Percentiles rank a stretch among this genome's conserved stretches.
These are phyloP conservation scores for Actinomortierella wolfii DNA, from an alignment of 371 early-diverging fungal species.

Conservation along the genomic window DNA sequence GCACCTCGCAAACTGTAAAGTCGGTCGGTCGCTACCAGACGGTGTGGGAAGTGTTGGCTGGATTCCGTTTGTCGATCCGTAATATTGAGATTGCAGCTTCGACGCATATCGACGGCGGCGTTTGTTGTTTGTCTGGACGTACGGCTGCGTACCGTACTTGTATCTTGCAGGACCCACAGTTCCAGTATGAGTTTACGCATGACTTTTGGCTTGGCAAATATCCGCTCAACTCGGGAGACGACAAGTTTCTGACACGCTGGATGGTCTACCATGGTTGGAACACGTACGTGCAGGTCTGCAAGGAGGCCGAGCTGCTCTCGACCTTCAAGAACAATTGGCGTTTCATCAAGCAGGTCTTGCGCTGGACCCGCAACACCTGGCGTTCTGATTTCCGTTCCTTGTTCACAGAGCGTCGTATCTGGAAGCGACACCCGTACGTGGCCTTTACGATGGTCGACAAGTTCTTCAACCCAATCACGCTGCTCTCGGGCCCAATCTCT, in stretches of 20 bases:
- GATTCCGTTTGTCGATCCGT: slow-evolving; percentile 72
- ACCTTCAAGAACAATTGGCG: slow-evolving; percentile 83
- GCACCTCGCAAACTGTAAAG: slow-evolving; percentile 72
- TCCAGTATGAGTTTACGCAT: slow-evolving; percentile 71
- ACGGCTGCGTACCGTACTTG: slow-evolving; percentile 77
- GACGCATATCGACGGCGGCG: slow-evolving; percentile 79
- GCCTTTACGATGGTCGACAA: slow-evolving; percentile 82
- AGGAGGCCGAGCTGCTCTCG: slow-evolving; percentile 71
- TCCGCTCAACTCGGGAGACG: slow-evolving; percentile 77
- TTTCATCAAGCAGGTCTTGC: slow-evolving; percentile 72
- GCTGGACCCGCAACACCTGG: slow-evolving; percentile 84
- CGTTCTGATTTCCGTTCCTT: slow-evolving; percentile 71
- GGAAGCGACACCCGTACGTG: slow-evolving; percentile 73
- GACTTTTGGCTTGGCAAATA: slow-evolving; percentile 76
- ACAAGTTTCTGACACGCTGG: slow-evolving; percentile 82
- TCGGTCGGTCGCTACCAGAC: slow-evolving; percentile 64
- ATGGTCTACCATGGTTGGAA: slow-evolving; percentile 74
- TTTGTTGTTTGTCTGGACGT: slow-evolving; percentile 80
- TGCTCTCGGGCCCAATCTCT: slow-evolving; percentile 70
- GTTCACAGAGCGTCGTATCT: slow-evolving; percentile 66
- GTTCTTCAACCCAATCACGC: slow-evolving; percentile 72
- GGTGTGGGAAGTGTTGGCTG: slow-evolving; percentile 76
- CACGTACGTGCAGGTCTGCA: slow-evolving; percentile 74
- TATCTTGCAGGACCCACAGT: slow-evolving; percentile 74
- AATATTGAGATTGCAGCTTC: slow-evolving; percentile 79